Evolutionary conservation across 306 rosid genomes (phyloP), one percentile per base, ranked within the genome.

Genomic region (Sicyos baderoa): DNA sequence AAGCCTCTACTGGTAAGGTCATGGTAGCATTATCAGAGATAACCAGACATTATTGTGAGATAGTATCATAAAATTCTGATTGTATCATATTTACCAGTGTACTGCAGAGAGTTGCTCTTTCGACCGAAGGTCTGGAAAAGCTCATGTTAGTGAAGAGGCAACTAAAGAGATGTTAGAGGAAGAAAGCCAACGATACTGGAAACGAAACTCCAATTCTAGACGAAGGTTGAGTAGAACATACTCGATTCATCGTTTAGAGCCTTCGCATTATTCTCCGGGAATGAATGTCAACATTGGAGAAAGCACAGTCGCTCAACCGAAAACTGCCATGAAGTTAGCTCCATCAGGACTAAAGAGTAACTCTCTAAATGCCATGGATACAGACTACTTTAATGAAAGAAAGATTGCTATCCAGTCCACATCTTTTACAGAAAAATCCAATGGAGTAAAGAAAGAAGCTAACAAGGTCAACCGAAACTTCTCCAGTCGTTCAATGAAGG

Each of bases 1-100:
- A 81, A 91, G 78, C 57, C 79, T 21, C 61, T 74, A 47, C 74
- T 48, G 77, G 96, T 88, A 71, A 75, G 84, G 79, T 74, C 68
- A 44, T 48, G 67, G 49, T 72, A 72, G n/a, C 67, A 14, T n/a
- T 72, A 55, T 16, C 50, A 13, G 74, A 42, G 29, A 13, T 70
- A 11, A 70, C 37, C 11, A 10, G 17, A 55, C 13, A 0, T 7
- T 56, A 11, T 57, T 42, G 16, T 21, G 67, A 19, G 56, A n/a
- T 72, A 44, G 47, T 9, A 23, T 42, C 12, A 37, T 45, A 61
- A 58, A 17, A 48, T 51, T 21, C 11, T 79, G 61, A 22, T 50
- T 60, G 71, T 76, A 52, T 58, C 79, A 82, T 91, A 84, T 76
- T 21, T 40, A 40, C 61, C 84, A 66, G 60, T 77, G 74, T 11